These are phyloP conservation scores for Torulaspora franciscae DNA, from an alignment of 805 yeast species.

Conservation along the genomic window DNA sequence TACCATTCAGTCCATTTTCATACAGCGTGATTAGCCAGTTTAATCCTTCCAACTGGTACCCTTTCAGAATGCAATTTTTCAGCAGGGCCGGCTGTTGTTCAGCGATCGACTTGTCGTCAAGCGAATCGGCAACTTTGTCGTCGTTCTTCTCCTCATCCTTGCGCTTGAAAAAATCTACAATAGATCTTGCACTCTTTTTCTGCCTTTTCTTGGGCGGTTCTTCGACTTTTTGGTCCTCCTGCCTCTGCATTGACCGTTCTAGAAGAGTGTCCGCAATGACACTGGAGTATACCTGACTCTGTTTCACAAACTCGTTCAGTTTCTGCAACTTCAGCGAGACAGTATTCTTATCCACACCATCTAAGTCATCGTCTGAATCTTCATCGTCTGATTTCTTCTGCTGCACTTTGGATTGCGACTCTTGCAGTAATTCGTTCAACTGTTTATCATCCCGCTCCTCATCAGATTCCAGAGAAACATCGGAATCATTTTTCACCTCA, in stretches of 20 bases:
- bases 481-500: slow-evolving; percentile 17
- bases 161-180: slow-evolving; percentile 24
- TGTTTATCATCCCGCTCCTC: slow-evolving; percentile 20
- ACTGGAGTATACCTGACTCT: slow-evolving; percentile 81
- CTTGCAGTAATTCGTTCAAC: slow-evolving; percentile 13
- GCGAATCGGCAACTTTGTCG: slow-evolving; percentile 9
- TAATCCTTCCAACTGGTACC: slow-evolving; percentile 83
- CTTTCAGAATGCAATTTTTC: slow-evolving; percentile 60
- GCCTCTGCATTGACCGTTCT: slow-evolving; percentile 39
- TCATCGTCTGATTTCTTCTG: slow-evolving; percentile 12
- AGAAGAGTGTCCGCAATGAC: slow-evolving; percentile 77
- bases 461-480: slow-evolving; percentile 28
- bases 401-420: slow-evolving; percentile 8
- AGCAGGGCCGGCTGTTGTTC: slow-evolving; percentile 52
- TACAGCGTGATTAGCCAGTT: slow-evolving; percentile 86
- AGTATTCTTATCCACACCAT: slow-evolving; percentile 40
- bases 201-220: slow-evolving; percentile 23
- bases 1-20: slow-evolving; percentile 92
- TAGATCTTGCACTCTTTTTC: slow-evolving; percentile 19
- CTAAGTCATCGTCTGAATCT: slow-evolving; percentile 16
- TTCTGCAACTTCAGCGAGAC: slow-evolving; percentile 58
- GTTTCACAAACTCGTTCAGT: slow-evolving; percentile 70
- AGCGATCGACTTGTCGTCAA: slow-evolving; percentile 16
- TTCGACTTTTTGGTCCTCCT: slow-evolving; percentile 26
- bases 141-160: slow-evolving; percentile 14